A percentile compares a stretch with the other conserved stretches of the same genome.
These are phyloP conservation scores for Gossypium rotundifolium DNA, from an alignment of 345 rosid genomes.

Conservation along the genomic window DNA sequence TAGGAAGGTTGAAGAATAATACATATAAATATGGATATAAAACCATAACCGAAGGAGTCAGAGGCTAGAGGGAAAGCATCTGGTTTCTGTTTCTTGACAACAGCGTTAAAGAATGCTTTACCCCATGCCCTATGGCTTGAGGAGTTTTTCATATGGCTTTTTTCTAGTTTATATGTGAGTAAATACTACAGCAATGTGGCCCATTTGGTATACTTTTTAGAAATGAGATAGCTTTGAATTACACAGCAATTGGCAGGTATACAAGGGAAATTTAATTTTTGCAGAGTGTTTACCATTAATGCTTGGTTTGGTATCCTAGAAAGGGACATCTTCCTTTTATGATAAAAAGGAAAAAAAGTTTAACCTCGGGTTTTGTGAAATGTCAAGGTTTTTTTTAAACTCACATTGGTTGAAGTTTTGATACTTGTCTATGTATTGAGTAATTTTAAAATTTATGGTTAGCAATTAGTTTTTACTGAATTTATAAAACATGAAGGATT, in stretches of 20 bases:
- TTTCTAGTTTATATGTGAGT: background rate
- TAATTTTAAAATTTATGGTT: too few species aligned
- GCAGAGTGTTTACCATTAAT: slow-evolving; percentile 8
- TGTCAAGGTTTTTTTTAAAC: too few species aligned
- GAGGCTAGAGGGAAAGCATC: background rate
- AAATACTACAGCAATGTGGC: background rate
- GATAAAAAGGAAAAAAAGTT: background rate
- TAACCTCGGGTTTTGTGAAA: background rate
- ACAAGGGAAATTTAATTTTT: slow-evolving; percentile 6
- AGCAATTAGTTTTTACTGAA: too few species aligned
- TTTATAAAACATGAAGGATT: too few species aligned
- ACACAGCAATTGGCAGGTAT: slow-evolving; percentile 11
- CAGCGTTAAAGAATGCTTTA: background rate
- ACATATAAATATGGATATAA: background rate
- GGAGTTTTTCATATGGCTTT: background rate
- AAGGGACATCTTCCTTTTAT: slow-evolving; percentile 25
- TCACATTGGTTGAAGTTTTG: too few species aligned
- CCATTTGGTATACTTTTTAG: background rate
- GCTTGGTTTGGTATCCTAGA: slow-evolving; percentile 24
- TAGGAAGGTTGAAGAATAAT: background rate
- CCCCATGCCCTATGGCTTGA: background rate
- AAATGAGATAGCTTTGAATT: background rate
- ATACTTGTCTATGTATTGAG: too few species aligned
- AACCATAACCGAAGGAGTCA: background rate
- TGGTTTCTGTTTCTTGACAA: slow-evolving; percentile 2